A percentile compares a stretch with the other conserved stretches of the same genome.
Evolutionary conservation across 2,329 filamentous ascomycete genomes (phyloP).

Genomic region (Hypomyces perniciosus): DNA sequence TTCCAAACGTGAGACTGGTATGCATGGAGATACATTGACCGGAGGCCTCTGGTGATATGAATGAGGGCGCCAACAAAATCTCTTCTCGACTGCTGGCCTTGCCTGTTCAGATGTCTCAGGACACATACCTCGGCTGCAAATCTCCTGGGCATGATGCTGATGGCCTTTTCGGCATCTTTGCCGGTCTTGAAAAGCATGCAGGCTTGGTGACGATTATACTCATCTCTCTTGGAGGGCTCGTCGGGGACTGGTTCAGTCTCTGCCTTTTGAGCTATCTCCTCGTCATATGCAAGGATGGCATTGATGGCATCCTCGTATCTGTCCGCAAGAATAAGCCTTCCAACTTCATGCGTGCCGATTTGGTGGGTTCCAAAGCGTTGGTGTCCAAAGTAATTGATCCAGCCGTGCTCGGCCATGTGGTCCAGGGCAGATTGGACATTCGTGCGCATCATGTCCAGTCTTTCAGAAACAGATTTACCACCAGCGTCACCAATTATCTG

Average conservation of each 20-base stretch:
- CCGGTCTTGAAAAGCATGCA: constrained; percentile 67
- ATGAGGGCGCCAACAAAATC: constrained; percentile 80
- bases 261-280: constrained; percentile 48
- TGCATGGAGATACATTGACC: constrained; percentile 93
- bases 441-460: constrained; percentile 25
- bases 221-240: constrained; percentile 62
- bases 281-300: constrained; percentile 67
- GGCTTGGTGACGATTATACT: constrained; percentile 70
- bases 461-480: constrained; percentile 21
- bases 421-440: constrained; percentile 54
- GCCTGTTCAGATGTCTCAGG: constrained; percentile 65
- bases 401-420: constrained; percentile 67
- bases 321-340: constrained; percentile 73
- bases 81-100: constrained; percentile 39
- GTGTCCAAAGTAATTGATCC: constrained; percentile 97
- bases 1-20: constrained; percentile 98
- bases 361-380: constrained; percentile 90
- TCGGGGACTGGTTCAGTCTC: constrained; percentile 30
- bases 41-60: constrained; percentile 72
- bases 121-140: constrained; percentile 76
- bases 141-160: constrained; percentile 66
- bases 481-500: constrained; percentile 44
- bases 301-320: constrained; percentile 77
- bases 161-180: constrained; percentile 52
- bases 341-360: constrained; percentile 78